Conservation (phyloP, 192 early-diverging fungal species). For the Backusella psychrophila region DNA sequence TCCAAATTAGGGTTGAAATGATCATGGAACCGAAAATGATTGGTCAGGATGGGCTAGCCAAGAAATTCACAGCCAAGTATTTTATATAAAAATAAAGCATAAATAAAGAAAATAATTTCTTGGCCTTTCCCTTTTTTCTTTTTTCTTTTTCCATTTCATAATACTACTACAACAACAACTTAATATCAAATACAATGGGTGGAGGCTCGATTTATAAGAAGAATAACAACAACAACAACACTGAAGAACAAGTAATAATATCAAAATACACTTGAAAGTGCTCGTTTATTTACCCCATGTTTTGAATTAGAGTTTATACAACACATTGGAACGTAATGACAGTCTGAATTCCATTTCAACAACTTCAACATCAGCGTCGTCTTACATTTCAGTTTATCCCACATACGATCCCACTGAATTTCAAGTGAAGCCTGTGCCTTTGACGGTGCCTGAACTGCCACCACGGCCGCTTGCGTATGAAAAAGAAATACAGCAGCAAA, state of each 20-base stretch:
- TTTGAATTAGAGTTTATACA: not conserved
- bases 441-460: constrained; percentile 9
- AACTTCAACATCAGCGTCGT: not conserved
- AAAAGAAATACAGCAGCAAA: not conserved
- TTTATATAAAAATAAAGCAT: constrained; percentile 1
- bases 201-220: not conserved
- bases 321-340: not conserved
- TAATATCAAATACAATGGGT: not conserved
- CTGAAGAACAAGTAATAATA: no score
- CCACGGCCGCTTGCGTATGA: constrained; percentile 1
- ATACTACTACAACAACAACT: not conserved
- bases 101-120: constrained; percentile 2
- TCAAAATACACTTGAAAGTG: not conserved
- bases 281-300: not conserved
- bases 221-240: not conserved
- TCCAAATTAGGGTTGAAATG: not conserved
- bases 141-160: not conserved
- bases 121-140: not conserved
- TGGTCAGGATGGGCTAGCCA: not conserved
- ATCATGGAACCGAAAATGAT: not conserved
- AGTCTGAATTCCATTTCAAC: not conserved
- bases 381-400: not conserved
- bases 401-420: constrained; percentile 10
- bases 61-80: constrained; percentile 6
- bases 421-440: constrained; percentile 5